Base-by-base conservation (phyloP, 228 moss, liverwort and hornwort species). In the Sphagnum magellanicum region DNA sequence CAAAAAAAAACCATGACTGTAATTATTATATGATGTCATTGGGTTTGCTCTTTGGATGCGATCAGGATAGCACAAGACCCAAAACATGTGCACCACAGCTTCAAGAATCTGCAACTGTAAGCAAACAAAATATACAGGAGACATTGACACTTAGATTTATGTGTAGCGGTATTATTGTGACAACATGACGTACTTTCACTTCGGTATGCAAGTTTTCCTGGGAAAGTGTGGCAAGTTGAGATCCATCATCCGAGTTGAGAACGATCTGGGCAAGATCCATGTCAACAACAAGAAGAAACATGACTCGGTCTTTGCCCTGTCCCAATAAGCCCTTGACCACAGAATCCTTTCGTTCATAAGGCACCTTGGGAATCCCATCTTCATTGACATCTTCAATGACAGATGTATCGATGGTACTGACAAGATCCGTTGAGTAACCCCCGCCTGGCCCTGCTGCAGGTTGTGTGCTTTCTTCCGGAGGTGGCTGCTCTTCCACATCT, bases 201-300 rank as follows among this genome's bases (percentile, higher is more conserved):
- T 91, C 88, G 15, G 88, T 85, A 67, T 85, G 91, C 63, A 97
- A 82, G 68, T 90, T 90, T 64, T 88, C 91, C 70, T 93, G 79
- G 5, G 91, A 87, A 16, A 97, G 78, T 49, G 89, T 80, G 49
- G 97, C 81, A 49, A 97, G 83, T 74, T 81, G 81, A 53, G 81
- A 81, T 61, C 93, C 97, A 77, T 97, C 91, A 73, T 97, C 97
- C 16, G 77, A 79, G 74, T 93, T 97, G 63, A 97, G 84, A 58
- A 91, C 84, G 50, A 97, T 87, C 74, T 93, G 88, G 16, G 90
- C 97, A 57, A 81, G 83, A 76, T 91, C 93, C 93, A 97, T 88
- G 52, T 90, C 73, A 52, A 97, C 48, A 50, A 87, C 76, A 57
- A 97, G 70, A 61, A 90, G 70, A 77, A 97, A 87, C 9, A 97